phyloP scores from a whole-genome alignment of 1,284 basidiomycete species.

The Waitea zeae region DNA sequence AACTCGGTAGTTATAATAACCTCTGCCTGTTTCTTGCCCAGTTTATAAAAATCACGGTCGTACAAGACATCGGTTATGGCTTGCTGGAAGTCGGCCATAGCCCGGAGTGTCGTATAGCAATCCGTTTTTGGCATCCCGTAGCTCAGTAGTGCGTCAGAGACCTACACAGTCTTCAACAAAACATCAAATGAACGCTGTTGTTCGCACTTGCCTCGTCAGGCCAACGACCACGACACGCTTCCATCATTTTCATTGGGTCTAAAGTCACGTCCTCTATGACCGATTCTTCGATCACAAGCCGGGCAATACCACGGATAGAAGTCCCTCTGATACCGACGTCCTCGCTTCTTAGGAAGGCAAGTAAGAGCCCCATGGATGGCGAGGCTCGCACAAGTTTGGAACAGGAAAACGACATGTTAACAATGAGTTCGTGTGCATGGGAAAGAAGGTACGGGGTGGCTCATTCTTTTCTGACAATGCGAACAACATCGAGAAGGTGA shows the following conservation, averaged over 20 bases:
- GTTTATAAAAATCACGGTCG: conserved; percentile 27
- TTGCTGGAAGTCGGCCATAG: conserved; percentile 23
- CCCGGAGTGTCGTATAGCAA: conserved; percentile 20
- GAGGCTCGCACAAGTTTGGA: conserved; percentile 9
- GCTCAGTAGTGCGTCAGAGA: conserved; percentile 25
- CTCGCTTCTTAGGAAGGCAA: conserved; percentile 31
- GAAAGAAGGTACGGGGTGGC: conserved; percentile 24
- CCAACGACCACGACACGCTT: conserved; percentile 21
- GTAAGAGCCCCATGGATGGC: conserved; percentile 25
- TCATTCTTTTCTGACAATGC: conserved; percentile 27
- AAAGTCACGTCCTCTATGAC: conserved; percentile 18
- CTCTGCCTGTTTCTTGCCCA: conserved; percentile 28
- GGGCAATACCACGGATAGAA: conserved; percentile 31
- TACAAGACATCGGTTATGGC: conserved; percentile 30
- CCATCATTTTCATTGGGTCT: conserved; percentile 23
- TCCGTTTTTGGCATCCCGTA: conserved; percentile 33
- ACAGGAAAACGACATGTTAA: conserved; percentile 23
- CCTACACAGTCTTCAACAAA: conserved; percentile 25
- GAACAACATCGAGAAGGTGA: conserved; percentile 21
- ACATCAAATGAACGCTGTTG: too few species aligned
- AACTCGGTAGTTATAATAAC: conserved; percentile 39
- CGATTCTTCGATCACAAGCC: too few species aligned
- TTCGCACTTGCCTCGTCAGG: too few species aligned
- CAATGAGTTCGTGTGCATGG: conserved; percentile 31
- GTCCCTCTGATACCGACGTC: conserved; percentile 31